phyloP scores from a whole-genome alignment of 371 early-diverging fungal species.

The Mortierella sp. region DNA sequence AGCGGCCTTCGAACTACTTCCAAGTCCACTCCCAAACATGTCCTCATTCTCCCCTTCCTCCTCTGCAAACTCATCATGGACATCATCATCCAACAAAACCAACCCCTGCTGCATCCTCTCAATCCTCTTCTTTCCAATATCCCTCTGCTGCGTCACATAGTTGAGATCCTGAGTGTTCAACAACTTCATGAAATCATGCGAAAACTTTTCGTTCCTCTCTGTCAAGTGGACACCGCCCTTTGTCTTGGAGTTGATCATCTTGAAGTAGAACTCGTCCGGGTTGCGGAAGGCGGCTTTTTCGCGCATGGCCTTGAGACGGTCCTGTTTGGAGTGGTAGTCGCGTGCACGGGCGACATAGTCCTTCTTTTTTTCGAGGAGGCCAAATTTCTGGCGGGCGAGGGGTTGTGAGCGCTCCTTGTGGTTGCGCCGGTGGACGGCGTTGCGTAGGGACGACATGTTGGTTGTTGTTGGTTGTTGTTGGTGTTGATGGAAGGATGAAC shows the following conservation, averaged over 20 bases:
- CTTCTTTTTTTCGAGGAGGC: conserved; percentile 96
- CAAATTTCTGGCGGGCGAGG: conserved; percentile 76
- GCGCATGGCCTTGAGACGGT: conserved; percentile 83
- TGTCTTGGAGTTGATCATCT: conserved; percentile 91
- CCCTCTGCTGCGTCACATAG: conserved; percentile 86
- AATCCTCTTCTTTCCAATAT: conserved; percentile 77
- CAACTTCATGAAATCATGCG: conserved; percentile 83
- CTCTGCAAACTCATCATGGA: conserved; percentile 61
- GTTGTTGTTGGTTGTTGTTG: conserved; percentile 2
- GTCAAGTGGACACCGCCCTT: conserved; percentile 86
- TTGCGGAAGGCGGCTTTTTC: conserved; percentile 91
- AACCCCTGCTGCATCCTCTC: conserved; percentile 40
- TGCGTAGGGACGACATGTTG: conserved; percentile 77
- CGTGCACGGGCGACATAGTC: conserved; percentile 96
- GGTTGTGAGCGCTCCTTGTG: conserved; percentile 95
- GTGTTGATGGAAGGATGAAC: background rate
- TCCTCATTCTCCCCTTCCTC: conserved; percentile 61
- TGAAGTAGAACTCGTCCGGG: conserved; percentile 98
- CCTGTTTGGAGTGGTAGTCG: conserved; percentile 91
- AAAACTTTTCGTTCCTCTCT: conserved; percentile 80
- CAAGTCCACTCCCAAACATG: conserved; percentile 13
- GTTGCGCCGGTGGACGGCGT: conserved; percentile 88
- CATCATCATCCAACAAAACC: conserved; percentile 59
- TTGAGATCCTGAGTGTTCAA: conserved; percentile 93
- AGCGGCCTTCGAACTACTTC: conserved; percentile 25